These are phyloP conservation scores for Clonostachys sp. DNA, from an alignment of 2,329 filamentous ascomycete species.

Conservation along the genomic window DNA sequence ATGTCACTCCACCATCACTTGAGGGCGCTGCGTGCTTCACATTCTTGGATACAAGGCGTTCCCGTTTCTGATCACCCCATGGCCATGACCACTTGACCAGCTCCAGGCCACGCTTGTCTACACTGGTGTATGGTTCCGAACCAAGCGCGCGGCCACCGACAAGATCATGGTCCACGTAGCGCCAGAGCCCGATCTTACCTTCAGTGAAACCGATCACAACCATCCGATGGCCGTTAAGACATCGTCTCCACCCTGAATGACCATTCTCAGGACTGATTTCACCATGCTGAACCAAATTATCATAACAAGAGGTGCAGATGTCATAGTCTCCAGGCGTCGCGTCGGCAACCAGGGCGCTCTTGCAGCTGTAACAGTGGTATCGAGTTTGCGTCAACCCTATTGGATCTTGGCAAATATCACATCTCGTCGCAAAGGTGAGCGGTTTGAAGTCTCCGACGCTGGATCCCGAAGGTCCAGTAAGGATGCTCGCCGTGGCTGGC, in stretches of 20 bases:
- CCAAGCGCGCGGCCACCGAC: constrained; percentile 73
- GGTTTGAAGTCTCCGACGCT: constrained; percentile 57
- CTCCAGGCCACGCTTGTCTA: constrained; percentile 20
- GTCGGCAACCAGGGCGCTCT: constrained; percentile 40
- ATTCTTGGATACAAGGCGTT: constrained; percentile 45
- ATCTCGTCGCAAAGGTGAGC: constrained; percentile 68
- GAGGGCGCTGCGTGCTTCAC: constrained; percentile 39
- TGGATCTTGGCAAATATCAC: constrained; percentile 70
- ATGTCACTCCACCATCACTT: constrained; percentile 15
- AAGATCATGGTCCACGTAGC: constrained; percentile 65
- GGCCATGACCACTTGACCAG: constrained; percentile 51
- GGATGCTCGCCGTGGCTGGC: constrained; percentile 41
- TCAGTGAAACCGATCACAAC: constrained; percentile 72
- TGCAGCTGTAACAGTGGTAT: constrained; percentile 78
- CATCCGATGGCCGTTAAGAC: constrained; percentile 79
- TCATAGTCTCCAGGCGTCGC: constrained; percentile 73
- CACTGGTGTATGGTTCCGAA: constrained; percentile 43
- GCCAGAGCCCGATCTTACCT: constrained; percentile 59
- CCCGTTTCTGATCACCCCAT: constrained; percentile 26
- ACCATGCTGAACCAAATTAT: constrained; percentile 55
- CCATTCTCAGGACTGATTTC: constrained; percentile 74
- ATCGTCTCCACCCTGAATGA: constrained; percentile 76
- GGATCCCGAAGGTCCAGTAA: constrained; percentile 38
- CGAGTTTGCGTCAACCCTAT: constrained; percentile 67
- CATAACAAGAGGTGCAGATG: constrained; percentile 76